Base-by-base conservation (phyloP, 2,329 filamentous ascomycete species). In the Penicillium sp. region DNA sequence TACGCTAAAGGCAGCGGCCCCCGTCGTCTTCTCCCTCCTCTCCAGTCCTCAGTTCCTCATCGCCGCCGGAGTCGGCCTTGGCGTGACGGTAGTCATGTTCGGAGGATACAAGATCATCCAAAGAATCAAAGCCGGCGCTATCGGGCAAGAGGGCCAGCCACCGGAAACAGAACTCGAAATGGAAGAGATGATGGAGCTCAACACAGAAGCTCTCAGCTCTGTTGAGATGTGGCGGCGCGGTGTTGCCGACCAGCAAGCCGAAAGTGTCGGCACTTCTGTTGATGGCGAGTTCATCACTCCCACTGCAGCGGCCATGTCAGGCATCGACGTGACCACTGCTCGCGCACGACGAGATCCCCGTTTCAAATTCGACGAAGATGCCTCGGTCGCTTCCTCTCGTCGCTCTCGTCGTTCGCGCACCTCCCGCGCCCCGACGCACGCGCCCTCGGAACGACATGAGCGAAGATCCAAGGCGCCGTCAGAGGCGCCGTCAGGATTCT, bases 41-140 rank as follows among this genome's bases (percentile, higher is more conserved):
- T 86, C 90, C 0, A 92, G 88, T 53, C 94, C 94, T 0, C 91
- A 99, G 68, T 99, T 99, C 70, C 83, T 97, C 59, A 96, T 99
- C 65, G 91, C 91, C 4, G 91, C 90, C 0, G 90, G 92, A 40
- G 85, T 96, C 13, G 90, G 89, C 0, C 86, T 96, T 0, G 94
- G 94, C 13, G 87, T 96, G n/a, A 97, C 94, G 0, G 86, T 97
- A 8, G 90, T 99, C 65, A 92, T 94, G 72, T 90, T 99, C 56
- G 94, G 94, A 50, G 93, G 94, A 5, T 97, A 91, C 83, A 97
- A 96, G 76, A 97, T 99, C 71, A 86, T 99, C 75, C 95, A 97
- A 80, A 87, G 86, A 64, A 90, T 97, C 61, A 58, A 64, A 38
- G 54, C 78, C 79, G 65, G 76, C 70, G 56, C 59, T 30, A 53